Conservation (phyloP, 495 filamentous ascomycete genomes). For the Sordaria brevicollis region DNA sequence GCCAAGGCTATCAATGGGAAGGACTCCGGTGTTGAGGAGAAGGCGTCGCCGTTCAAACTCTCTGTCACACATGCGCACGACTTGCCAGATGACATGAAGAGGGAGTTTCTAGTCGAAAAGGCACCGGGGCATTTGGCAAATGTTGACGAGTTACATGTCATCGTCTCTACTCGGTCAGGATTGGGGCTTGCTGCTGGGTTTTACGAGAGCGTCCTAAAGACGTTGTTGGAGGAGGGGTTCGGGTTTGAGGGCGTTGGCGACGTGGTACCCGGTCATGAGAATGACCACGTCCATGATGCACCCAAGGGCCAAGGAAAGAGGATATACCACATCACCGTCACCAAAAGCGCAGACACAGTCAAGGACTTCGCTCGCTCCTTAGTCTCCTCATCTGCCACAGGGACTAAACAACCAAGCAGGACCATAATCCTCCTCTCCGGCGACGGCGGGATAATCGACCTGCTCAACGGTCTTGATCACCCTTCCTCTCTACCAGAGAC, state of each 20-base stretch:
- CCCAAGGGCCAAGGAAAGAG: too few relatives aligned
- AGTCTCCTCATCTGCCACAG: conserved; percentile 33
- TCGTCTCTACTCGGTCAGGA: conserved; percentile 69
- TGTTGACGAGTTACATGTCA: conserved; percentile 40
- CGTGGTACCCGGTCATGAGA: not conserved
- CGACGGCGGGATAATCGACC: conserved; percentile 73
- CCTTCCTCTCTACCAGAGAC: not conserved
- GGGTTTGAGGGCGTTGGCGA: not conserved
- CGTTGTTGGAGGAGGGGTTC: conserved; percentile 35
- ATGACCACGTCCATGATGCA: too few relatives aligned
- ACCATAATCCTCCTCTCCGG: conserved; percentile 72
- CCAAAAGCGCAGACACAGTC: conserved; percentile 48
- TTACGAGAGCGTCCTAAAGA: conserved; percentile 46
- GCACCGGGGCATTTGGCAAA: conserved; percentile 26
- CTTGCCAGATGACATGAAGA: conserved; percentile 23
- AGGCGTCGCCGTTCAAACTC: conserved; percentile 19
- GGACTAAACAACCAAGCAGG: conserved; percentile 25
- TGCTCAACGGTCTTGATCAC: conserved; percentile 49
- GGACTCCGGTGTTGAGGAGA: not conserved
- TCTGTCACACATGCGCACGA: conserved; percentile 5
- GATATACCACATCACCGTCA: conserved; percentile 43
- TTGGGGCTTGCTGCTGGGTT: conserved; percentile 48
- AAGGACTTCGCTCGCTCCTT: conserved; percentile 43
- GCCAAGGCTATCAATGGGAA: not conserved
- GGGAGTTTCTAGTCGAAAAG: conserved; percentile 16